Percentiles rank a stretch among this genome's conserved stretches.
Conservation (phyloP, 805 yeast genomes). For the Scheffersomyces ergatensis region DNA sequence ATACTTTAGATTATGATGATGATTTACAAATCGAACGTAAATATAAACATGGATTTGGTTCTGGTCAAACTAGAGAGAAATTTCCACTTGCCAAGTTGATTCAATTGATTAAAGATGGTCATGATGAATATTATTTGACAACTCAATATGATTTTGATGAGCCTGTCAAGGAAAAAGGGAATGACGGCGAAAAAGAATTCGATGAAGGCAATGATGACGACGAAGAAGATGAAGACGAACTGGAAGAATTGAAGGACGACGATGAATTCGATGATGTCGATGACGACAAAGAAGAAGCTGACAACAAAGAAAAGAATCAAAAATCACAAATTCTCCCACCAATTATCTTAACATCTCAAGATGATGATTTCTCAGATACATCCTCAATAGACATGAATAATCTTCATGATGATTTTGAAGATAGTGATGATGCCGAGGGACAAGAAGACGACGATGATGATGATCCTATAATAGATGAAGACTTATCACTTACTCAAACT, state of each 20-base stretch:
- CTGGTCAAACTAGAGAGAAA: constrained; percentile 52
- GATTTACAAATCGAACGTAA: constrained; percentile 58
- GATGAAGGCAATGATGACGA: constrained; percentile 14
- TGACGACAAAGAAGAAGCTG: constrained; percentile 13
- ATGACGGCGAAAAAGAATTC: constrained; percentile 9
- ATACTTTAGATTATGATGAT: constrained; percentile 33
- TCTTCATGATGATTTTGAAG: constrained; percentile 51
- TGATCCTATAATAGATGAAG: constrained; percentile 15
- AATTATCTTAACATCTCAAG: neutral
- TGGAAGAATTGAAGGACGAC: constrained; percentile 8
- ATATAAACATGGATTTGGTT: constrained; percentile 63
- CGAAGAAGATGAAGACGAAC: constrained; percentile 8
- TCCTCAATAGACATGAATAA: constrained; percentile 27
- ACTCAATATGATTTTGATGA: constrained; percentile 61
- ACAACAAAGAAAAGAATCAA: constrained; percentile 8
- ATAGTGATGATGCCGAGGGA: constrained; percentile 24
- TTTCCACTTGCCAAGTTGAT: constrained; percentile 52
- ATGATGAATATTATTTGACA: constrained; percentile 53
- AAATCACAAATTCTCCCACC: constrained; percentile 4
- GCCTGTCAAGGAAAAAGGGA: constrained; percentile 6
- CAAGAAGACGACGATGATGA: constrained; percentile 16
- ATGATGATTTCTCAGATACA: constrained; percentile 11
- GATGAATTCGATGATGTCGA: constrained; percentile 20
- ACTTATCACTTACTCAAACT: constrained; percentile 18
- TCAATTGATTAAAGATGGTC: constrained; percentile 33